Conservation (phyloP, 1,284 basidiomycete genomes). For the Sporisorium scitamineum region DNA sequence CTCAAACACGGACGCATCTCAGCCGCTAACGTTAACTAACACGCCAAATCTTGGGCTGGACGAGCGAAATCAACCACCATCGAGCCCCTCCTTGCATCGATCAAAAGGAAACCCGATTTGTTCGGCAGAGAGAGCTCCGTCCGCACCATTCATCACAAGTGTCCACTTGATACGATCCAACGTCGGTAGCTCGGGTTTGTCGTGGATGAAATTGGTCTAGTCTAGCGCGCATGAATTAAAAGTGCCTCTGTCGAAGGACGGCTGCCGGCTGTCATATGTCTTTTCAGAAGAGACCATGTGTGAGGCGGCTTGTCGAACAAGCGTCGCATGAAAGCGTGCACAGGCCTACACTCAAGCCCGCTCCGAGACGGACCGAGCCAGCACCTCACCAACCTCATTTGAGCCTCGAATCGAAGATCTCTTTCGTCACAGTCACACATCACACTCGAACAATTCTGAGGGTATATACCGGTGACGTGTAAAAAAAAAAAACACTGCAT, state of each 20-base stretch:
- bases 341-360: background rate
- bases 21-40: too few species aligned
- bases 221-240: background rate
- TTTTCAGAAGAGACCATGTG: background rate
- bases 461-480: slow-evolving; percentile 3
- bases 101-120: background rate
- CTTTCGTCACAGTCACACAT: background rate
- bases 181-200: background rate
- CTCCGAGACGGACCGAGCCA: background rate
- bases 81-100: background rate
- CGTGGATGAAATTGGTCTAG: background rate
- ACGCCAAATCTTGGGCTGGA: too few species aligned
- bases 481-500: background rate
- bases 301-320: background rate
- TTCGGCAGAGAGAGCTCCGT: slow-evolving; percentile 2
- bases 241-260: too few species aligned
- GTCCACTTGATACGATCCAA: background rate
- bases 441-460: background rate
- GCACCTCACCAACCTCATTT: background rate
- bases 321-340: background rate
- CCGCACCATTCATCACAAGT: background rate
- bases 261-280: background rate
- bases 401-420: background rate
- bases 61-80: background rate
- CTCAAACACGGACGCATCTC: background rate